Evolutionary conservation across 169 alveolate species (phyloP).

Genomic region (Plasmodium cynomolgi): DNA sequence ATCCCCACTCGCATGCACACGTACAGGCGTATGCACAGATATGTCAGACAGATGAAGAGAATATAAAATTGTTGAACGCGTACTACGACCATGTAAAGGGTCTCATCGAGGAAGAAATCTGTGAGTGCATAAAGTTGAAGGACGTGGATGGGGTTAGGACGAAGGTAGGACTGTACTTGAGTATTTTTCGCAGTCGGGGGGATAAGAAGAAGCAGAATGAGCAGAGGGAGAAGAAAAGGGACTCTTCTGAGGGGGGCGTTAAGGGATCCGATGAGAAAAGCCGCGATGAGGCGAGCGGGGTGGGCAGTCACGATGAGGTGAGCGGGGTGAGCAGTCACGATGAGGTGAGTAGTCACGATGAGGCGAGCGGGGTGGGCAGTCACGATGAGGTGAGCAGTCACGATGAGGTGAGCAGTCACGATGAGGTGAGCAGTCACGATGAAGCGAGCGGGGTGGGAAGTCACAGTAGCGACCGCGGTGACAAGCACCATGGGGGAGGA

Average conservation of each 20-base stretch:
- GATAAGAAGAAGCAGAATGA: not conserved
- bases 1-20: not conserved
- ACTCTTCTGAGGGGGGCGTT: not conserved
- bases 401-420: not conserved
- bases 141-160: conserved; percentile 18
- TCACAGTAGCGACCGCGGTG: not conserved
- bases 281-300: not conserved
- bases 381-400: not conserved
- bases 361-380: not conserved
- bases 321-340: too few relatives aligned
- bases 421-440: not conserved
- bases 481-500: not conserved
- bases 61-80: conserved; percentile 25
- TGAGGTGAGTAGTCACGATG: not conserved
- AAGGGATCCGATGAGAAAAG: not conserved
- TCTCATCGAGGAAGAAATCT: conserved; percentile 39
- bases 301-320: not conserved
- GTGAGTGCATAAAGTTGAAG: conserved; percentile 18
- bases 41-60: conserved; percentile 15
- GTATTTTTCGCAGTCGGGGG: conserved; percentile 12
- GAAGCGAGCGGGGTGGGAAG: not conserved
- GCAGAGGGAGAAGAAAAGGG: not conserved
- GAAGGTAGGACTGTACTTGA: conserved; percentile 31
- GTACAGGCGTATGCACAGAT: conserved; percentile 26
- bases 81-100: conserved; percentile 31